These are phyloP conservation scores for Fusarium xyrophilum DNA, from an alignment of 2,329 filamentous ascomycete species.

Conservation along the genomic window DNA sequence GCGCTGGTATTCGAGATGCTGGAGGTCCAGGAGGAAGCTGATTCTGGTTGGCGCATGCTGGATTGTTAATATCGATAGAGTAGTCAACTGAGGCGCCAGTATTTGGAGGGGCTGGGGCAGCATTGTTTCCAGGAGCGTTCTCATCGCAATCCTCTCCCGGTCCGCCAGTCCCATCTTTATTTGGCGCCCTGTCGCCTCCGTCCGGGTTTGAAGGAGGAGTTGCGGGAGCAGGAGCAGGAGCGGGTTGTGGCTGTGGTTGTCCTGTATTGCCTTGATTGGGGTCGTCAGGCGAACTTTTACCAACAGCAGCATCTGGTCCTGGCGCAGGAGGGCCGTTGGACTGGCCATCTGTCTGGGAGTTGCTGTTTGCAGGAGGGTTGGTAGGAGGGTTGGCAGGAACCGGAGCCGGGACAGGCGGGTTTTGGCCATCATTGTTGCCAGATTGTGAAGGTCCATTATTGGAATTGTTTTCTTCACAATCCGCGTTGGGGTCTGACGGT, in stretches of 20 bases:
- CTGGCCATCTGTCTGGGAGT: background rate
- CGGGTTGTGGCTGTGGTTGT: slow-evolving; percentile 3
- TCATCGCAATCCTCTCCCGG: slow-evolving; percentile 13
- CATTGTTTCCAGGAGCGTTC: background rate
- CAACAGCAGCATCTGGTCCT: background rate
- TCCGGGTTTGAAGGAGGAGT: background rate
- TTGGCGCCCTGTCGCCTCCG: background rate
- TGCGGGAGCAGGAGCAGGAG: background rate
- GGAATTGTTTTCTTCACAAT: background rate
- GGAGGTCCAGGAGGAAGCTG: background rate
- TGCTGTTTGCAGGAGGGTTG: background rate
- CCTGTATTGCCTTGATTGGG: background rate
- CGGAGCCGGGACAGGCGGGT: background rate
- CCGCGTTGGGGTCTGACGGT: background rate
- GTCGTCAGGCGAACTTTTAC: background rate
- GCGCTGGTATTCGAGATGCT: background rate
- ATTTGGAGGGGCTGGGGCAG: background rate
- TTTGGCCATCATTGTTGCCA: background rate
- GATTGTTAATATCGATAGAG: background rate
- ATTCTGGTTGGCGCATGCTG: background rate
- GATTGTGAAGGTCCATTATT: background rate
- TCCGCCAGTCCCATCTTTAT: background rate
- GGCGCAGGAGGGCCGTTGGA: background rate
- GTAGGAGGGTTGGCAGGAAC: background rate
- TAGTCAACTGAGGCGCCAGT: slow-evolving; percentile 1